These are phyloP conservation scores for Coemansia sp. DNA, from an alignment of 192 early-diverging fungal genomes.

Conservation along the genomic window DNA sequence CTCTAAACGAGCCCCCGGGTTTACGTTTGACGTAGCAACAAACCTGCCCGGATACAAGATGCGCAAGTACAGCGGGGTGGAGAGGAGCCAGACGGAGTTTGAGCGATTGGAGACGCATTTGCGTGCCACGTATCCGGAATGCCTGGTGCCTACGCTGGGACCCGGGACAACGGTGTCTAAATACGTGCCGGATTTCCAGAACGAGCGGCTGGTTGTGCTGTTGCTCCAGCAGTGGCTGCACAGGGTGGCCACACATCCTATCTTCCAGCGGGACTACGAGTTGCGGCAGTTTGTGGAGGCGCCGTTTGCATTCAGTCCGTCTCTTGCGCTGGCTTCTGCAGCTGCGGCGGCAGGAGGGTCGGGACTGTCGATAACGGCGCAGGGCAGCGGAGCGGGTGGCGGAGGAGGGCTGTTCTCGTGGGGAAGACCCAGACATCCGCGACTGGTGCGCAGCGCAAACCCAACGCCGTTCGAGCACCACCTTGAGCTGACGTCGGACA, in stretches of 20 bases:
- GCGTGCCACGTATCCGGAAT: constrained; percentile 56
- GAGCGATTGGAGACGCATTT: constrained; percentile 53
- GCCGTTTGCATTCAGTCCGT: constrained; percentile 55
- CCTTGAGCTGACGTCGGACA: constrained; percentile 34
- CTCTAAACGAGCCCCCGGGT: constrained; percentile 38
- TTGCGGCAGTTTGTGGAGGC: constrained; percentile 58
- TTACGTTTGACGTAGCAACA: constrained; percentile 41
- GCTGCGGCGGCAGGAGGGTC: constrained; percentile 9
- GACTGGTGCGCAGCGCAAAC: constrained; percentile 26
- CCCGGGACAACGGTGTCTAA: constrained; percentile 47
- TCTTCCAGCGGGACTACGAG: constrained; percentile 57
- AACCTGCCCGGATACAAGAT: constrained; percentile 50
- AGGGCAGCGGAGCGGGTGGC: constrained; percentile 4
- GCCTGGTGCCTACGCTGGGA: constrained; percentile 51
- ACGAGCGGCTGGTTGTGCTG: constrained; percentile 51
- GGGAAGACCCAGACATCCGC: constrained; percentile 25
- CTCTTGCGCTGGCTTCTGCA: constrained; percentile 22
- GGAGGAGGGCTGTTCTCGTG: constrained; percentile 44
- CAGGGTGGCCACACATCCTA: constrained; percentile 47
- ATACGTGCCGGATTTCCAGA: constrained; percentile 53
- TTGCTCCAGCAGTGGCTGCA: constrained; percentile 54
- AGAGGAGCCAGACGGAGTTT: constrained; percentile 54
- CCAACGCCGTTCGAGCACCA: constrained; percentile 42
- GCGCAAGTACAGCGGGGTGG: constrained; percentile 49
- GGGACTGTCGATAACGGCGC: constrained; percentile 31